Percentiles rank a stretch among this genome's conserved stretches.
Conservation (phyloP, 345 rosid species). For the Populus euphratica region DNA sequence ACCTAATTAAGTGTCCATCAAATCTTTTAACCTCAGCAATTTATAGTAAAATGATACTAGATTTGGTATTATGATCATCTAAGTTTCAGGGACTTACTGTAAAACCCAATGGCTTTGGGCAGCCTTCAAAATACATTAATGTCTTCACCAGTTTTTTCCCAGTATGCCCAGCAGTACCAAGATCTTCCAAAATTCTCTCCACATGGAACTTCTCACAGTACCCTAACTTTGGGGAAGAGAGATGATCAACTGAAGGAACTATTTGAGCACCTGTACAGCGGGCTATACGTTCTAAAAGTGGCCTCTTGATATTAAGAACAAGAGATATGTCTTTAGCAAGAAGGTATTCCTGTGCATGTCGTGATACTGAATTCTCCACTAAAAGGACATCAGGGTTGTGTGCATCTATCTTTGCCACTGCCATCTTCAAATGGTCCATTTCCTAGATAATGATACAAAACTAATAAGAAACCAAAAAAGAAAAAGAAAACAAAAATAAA, state of each 20-base stretch:
- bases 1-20: not conserved
- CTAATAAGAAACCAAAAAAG: constrained; percentile 16
- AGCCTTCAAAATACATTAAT: constrained; percentile 88
- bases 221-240: constrained; percentile 81
- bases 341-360: constrained; percentile 89
- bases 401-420: constrained; percentile 87
- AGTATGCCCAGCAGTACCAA: constrained; percentile 70
- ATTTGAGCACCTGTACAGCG: constrained; percentile 95
- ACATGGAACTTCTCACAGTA: constrained; percentile 86
- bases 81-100: constrained; percentile 62
- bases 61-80: not conserved
- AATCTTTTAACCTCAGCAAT: not conserved
- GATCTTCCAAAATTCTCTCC: constrained; percentile 71
- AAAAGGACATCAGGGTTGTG: constrained; percentile 83
- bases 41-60: constrained; percentile 1
- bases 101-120: constrained; percentile 95
- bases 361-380: constrained; percentile 96
- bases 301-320: constrained; percentile 86
- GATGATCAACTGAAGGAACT: constrained; percentile 86
- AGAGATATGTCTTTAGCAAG: constrained; percentile 83
- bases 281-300: constrained; percentile 82
- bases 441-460: constrained; percentile 53
- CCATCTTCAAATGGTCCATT: constrained; percentile 96
- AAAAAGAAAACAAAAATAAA: constrained; percentile 1
- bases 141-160: constrained; percentile 83